phyloP scores from a whole-genome alignment of 805 yeast species.

The Candida methanosorbosa region DNA sequence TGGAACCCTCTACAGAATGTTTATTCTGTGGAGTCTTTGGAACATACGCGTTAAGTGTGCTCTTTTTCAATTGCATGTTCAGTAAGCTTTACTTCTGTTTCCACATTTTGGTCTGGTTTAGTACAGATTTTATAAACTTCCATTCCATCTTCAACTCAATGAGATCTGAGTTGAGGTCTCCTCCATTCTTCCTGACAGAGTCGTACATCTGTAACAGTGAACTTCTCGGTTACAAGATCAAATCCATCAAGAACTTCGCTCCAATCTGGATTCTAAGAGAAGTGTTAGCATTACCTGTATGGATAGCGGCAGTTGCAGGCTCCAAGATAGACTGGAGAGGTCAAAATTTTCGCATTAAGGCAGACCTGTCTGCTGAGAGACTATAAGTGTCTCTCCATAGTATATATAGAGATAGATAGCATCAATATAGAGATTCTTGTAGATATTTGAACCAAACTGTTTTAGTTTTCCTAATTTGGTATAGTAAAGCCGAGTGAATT shows the following conservation, averaged over 20 bases:
- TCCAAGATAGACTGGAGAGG: slow-evolving; percentile 75
- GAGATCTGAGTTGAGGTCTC: neutral
- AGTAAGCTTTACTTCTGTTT: slow-evolving; percentile 30
- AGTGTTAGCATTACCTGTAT: slow-evolving; percentile 68
- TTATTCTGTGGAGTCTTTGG: slow-evolving; percentile 62
- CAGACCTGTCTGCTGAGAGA: slow-evolving; percentile 74
- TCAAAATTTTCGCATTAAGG: slow-evolving; percentile 59
- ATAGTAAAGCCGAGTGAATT: too few species aligned
- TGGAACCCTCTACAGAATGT: slow-evolving; percentile 84
- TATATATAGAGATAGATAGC: too few species aligned
- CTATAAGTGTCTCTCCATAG: slow-evolving; percentile 11
- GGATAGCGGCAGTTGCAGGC: slow-evolving; percentile 77
- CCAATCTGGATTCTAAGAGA: slow-evolving; percentile 65
- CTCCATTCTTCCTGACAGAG: slow-evolving; percentile 11
- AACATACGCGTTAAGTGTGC: slow-evolving; percentile 42
- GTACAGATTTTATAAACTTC: slow-evolving; percentile 46
- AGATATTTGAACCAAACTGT: too few species aligned
- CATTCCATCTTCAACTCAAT: neutral
- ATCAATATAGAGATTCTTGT: too few species aligned
- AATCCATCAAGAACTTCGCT: slow-evolving; percentile 14
- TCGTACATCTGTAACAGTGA: slow-evolving; percentile 4
- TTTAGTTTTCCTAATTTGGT: too few species aligned
- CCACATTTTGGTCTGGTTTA: slow-evolving; percentile 57
- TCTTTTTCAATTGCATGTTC: slow-evolving; percentile 30
- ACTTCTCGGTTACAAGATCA: slow-evolving; percentile 1